Conservation (phyloP, 257 asterid genomes). For the Gynochthodes officinalis region DNA sequence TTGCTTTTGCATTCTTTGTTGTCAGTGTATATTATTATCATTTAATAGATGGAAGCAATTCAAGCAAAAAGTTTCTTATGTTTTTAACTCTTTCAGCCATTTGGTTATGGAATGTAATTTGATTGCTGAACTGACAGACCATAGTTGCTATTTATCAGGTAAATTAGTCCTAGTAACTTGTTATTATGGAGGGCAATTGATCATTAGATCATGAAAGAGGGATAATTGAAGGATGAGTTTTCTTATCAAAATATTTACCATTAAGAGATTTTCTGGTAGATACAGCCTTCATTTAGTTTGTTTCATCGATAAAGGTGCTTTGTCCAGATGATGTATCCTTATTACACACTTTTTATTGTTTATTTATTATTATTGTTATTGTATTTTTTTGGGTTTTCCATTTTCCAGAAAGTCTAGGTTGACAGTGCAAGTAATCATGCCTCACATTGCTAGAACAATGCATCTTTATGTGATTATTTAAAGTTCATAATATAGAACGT, state of each 20-base stretch:
- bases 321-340: constrained; percentile 2
- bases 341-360: background rate
- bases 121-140: background rate
- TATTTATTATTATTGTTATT: too few species aligned
- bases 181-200: background rate
- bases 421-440: background rate
- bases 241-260: background rate
- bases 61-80: background rate
- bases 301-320: background rate
- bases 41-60: too few species aligned
- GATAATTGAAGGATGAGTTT: background rate
- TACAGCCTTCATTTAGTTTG: background rate
- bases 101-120: background rate
- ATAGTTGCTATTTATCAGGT: background rate
- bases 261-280: background rate
- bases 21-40: background rate
- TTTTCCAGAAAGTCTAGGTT: background rate
- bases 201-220: background rate
- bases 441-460: background rate
- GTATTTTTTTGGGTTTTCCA: background rate
- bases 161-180: background rate
- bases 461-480: background rate
- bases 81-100: background rate
- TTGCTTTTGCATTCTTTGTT: background rate
- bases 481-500: background rate